phyloP scores from a whole-genome alignment of 495 filamentous ascomycete genomes.

The Umbilicaria muhlenbergii region DNA sequence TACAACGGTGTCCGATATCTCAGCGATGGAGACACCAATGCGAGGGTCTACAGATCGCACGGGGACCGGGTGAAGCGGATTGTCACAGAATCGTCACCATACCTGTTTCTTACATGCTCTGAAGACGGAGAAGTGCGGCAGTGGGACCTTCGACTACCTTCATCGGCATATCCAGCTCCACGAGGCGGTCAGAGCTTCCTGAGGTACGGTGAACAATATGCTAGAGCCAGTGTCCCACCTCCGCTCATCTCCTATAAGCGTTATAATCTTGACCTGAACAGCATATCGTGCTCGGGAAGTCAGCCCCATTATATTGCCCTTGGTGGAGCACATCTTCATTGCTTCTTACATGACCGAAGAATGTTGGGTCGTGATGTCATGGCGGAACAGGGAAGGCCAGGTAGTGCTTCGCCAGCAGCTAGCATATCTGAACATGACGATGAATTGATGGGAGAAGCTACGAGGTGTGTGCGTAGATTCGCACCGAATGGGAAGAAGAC shows the following conservation, averaged over 20 bases:
- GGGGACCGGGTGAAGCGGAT: constrained; percentile 61
- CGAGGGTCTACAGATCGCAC: constrained; percentile 50
- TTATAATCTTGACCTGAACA: constrained; percentile 54
- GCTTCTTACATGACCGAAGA: constrained; percentile 60
- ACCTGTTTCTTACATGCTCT: constrained; percentile 60
- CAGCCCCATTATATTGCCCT: constrained; percentile 68
- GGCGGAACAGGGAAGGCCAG: constrained; percentile 34
- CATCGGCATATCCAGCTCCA: constrained; percentile 43
- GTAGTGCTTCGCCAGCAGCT: constrained; percentile 18
- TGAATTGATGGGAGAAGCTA: constrained; percentile 45
- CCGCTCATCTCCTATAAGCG: constrained; percentile 58
- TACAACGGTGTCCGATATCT: constrained; percentile 37
- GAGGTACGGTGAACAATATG: constrained; percentile 28
- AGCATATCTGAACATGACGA: constrained; percentile 27
- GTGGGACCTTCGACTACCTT: constrained; percentile 56
- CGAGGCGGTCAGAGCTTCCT: constrained; percentile 33
- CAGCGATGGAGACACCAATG: constrained; percentile 45
- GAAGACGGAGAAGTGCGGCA: constrained; percentile 60
- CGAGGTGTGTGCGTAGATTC: constrained; percentile 54
- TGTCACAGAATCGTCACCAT: constrained; percentile 57
- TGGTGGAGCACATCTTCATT: constrained; percentile 56
- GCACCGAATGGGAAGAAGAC: constrained; percentile 41
- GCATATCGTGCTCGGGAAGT: constrained; percentile 55
- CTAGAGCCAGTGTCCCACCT: constrained; percentile 44
- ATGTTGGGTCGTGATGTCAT: constrained; percentile 51